A percentile compares a stretch with the other conserved stretches of the same genome.
Evolutionary conservation across 345 rosid species (phyloP).

Genomic region (Sonneratia caseolaris): DNA sequence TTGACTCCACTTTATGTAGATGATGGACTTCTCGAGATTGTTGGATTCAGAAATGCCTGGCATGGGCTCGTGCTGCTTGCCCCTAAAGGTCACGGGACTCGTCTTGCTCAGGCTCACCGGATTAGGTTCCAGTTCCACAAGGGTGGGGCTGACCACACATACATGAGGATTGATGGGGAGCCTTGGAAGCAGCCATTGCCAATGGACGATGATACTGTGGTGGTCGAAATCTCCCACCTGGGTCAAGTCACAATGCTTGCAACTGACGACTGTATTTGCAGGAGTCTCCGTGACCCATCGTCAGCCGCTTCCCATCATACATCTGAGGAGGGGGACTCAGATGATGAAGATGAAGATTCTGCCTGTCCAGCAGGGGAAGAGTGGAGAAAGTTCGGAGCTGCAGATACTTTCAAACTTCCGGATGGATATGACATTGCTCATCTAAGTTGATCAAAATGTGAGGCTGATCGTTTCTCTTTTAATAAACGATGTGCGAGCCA

Average conservation of each 20-base stretch:
- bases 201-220: constrained; percentile 53
- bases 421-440: constrained; percentile 65
- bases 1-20: constrained; percentile 73
- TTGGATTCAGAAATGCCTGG: constrained; percentile 96
- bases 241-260: constrained; percentile 92
- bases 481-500: neutral
- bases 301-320: constrained; percentile 14
- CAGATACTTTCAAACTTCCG: constrained; percentile 77
- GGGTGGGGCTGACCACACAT: constrained; percentile 57
- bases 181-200: constrained; percentile 89
- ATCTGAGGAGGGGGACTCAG: constrained; percentile 26
- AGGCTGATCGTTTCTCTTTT: neutral
- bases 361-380: constrained; percentile 24
- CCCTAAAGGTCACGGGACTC: constrained; percentile 88
- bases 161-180: constrained; percentile 83
- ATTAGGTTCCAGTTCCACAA: constrained; percentile 67
- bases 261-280: constrained; percentile 46
- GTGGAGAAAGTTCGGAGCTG: constrained; percentile 74
- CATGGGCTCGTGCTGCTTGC: constrained; percentile 74
- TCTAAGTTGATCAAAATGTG: constrained; percentile 31
- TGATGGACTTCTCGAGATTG: constrained; percentile 66
- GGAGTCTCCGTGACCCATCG: constrained; percentile 35
- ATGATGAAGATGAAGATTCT: constrained; percentile 25
- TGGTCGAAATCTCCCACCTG: constrained; percentile 70
- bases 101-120: constrained; percentile 78